Percentiles rank a stretch among this genome's conserved stretches.
Evolutionary conservation across 371 early-diverging fungal species (phyloP).

Genomic region (Actinomortierella ambigua): DNA sequence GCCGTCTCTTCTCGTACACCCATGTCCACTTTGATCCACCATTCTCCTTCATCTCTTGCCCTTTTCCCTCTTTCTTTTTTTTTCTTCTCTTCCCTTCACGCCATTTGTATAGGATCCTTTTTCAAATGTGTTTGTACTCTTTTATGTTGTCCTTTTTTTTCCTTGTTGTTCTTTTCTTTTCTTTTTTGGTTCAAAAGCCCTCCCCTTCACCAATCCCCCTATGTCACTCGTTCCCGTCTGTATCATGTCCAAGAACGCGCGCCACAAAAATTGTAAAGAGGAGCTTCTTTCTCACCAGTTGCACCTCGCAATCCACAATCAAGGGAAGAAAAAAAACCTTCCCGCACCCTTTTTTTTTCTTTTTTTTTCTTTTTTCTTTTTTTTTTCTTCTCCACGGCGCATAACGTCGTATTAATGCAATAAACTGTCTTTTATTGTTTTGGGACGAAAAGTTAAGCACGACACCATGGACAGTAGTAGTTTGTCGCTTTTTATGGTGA

Average conservation of each 20-base stretch:
- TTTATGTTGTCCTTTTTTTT: conserved; percentile 4
- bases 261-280: not conserved
- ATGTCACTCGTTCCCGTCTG: conserved; percentile 1
- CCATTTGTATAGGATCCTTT: too few relatives aligned
- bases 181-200: conserved; percentile 1
- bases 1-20: not conserved
- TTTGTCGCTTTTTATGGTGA: too few relatives aligned
- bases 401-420: too few relatives aligned
- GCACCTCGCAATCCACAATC: not conserved
- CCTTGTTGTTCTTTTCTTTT: not conserved
- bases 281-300: not conserved
- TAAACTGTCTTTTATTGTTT: too few relatives aligned
- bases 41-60: not conserved
- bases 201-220: conserved; percentile 12
- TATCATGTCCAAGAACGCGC: too few relatives aligned
- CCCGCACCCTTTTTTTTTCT: not conserved
- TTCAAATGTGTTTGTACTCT: not conserved
- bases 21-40: not conserved
- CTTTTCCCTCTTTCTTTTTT: not conserved
- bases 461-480: too few relatives aligned
- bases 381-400: too few relatives aligned
- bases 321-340: not conserved
- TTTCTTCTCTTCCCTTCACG: conserved; percentile 2
- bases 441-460: too few relatives aligned
- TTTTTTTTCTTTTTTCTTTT: not conserved